Conservation (phyloP, 805 yeast species). For the Wilhelminamyces savonicus region DNA sequence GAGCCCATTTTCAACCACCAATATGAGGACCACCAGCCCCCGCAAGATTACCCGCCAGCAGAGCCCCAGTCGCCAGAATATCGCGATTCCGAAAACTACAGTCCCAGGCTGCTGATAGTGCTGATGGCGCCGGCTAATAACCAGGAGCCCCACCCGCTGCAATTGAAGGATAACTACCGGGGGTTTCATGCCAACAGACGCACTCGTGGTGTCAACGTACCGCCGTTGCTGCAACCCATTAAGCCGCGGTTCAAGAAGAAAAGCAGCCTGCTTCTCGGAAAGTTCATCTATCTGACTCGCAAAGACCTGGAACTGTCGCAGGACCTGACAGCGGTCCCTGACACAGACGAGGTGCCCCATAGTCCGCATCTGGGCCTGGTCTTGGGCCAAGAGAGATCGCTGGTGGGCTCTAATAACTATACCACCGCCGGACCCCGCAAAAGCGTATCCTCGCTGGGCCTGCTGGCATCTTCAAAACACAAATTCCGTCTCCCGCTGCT, state of each 20-base stretch:
- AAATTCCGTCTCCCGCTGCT: slow-evolving; percentile 33
- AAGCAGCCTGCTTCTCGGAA: slow-evolving; percentile 31
- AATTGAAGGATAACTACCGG: slow-evolving; percentile 21
- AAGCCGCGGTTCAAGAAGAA: slow-evolving; percentile 40
- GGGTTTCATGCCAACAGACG: slow-evolving; percentile 35
- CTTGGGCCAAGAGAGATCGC: neutral
- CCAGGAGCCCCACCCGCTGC: slow-evolving; percentile 1
- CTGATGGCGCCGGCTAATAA: too few relatives aligned
- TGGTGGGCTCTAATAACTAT: too few relatives aligned
- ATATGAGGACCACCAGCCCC: too few relatives aligned
- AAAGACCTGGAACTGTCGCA: slow-evolving; percentile 30
- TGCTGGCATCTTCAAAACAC: slow-evolving; percentile 17
- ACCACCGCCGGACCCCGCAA: too few relatives aligned
- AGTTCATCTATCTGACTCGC: slow-evolving; percentile 29
- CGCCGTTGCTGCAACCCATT: slow-evolving; percentile 45
- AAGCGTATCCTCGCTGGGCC: too few relatives aligned
- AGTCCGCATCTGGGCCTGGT: slow-evolving; percentile 2
- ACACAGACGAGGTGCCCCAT: slow-evolving; percentile 3
- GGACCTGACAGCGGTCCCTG: slow-evolving; percentile 4
- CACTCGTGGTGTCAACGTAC: slow-evolving; percentile 26
- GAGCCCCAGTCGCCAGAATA: too few relatives aligned
- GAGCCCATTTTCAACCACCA: too few relatives aligned
- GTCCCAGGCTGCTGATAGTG: too few relatives aligned
- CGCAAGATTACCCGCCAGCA: too few relatives aligned
- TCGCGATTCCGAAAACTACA: too few relatives aligned